Conservation (phyloP, 2,329 filamentous ascomycete genomes). For the Fusarium agapanthi region DNA sequence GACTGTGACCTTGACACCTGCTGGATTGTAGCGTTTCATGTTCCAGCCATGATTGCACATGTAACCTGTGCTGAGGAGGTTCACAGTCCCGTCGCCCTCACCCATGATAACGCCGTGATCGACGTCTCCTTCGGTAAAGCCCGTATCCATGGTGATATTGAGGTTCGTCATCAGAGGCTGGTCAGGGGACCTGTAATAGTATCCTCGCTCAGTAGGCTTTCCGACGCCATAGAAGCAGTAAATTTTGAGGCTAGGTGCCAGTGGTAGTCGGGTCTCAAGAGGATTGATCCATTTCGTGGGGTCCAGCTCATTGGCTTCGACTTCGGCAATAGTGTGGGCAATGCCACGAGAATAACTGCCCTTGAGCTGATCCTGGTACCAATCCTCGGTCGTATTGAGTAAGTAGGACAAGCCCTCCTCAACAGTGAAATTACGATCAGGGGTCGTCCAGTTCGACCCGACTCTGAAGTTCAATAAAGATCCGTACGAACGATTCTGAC, state of each 20-base stretch:
- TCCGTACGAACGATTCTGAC: constrained; percentile 78
- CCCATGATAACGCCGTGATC: constrained; percentile 96
- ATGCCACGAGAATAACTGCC: constrained; percentile 88
- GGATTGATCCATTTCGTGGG: constrained; percentile 93
- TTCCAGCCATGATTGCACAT: constrained; percentile 98
- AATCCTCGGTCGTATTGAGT: constrained; percentile 79
- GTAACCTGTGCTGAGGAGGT: constrained; percentile 89
- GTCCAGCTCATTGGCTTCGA: constrained; percentile 82
- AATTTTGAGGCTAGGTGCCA: constrained; percentile 89
- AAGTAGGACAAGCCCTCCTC: constrained; percentile 80
- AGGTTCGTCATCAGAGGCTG: constrained; percentile 70
- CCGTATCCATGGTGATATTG: constrained; percentile 78
- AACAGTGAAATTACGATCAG: constrained; percentile 81
- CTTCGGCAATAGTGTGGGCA: constrained; percentile 79
- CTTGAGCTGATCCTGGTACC: constrained; percentile 81
- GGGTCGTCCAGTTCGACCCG: constrained; percentile 69
- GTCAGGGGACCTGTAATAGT: constrained; percentile 83
- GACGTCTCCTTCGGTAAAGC: constrained; percentile 64
- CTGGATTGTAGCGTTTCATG: constrained; percentile 92
- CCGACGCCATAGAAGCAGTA: constrained; percentile 98
- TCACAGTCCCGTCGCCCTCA: constrained; percentile 96
- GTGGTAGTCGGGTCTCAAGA: constrained; percentile 84
- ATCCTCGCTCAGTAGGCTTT: constrained; percentile 90
- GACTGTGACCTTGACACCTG: constrained; percentile 80
- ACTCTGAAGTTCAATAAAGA: constrained; percentile 84